Evolutionary conservation across 495 filamentous ascomycete genomes (phyloP).

Genomic region (Ramalina intermedia): DNA sequence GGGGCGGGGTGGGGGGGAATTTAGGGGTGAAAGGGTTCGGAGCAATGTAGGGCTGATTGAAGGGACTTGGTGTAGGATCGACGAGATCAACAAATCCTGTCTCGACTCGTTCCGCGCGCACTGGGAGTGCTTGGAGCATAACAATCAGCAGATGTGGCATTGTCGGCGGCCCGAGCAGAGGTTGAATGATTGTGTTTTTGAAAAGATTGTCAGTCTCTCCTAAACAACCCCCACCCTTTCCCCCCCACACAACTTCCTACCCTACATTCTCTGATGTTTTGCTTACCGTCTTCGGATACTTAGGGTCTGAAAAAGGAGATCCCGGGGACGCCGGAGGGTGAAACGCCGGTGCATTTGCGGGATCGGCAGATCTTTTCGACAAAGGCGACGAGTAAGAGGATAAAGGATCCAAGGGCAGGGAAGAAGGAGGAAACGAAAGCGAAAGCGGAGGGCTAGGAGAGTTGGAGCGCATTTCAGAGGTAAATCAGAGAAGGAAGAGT

Average conservation of each 20-base stretch:
- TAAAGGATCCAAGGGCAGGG: background rate
- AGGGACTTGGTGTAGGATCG: conserved; percentile 41
- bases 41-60: conserved; percentile 3
- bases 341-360: conserved; percentile 71
- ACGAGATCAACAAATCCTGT: conserved; percentile 93
- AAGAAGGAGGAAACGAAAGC: background rate
- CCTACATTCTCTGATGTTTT: background rate
- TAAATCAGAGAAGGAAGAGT: background rate
- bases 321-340: conserved; percentile 63
- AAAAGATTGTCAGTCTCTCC: conserved; percentile 55
- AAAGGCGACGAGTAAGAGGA: conserved; percentile 1
- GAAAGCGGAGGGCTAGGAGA: background rate
- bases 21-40: background rate
- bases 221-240: background rate
- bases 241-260: background rate
- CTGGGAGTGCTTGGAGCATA: conserved; percentile 90
- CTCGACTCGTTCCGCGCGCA: conserved; percentile 79
- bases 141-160: conserved; percentile 93
- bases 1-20: no score
- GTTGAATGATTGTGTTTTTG: conserved; percentile 84
- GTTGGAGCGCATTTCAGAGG: background rate
- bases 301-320: conserved; percentile 85
- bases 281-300: background rate
- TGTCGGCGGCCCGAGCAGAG: conserved; percentile 67
- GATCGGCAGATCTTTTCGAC: conserved; percentile 53